A percentile compares a stretch with the other conserved stretches of the same genome.
Conservation (phyloP, 306 rosid genomes). For the Sechiopsis laciniata region DNA sequence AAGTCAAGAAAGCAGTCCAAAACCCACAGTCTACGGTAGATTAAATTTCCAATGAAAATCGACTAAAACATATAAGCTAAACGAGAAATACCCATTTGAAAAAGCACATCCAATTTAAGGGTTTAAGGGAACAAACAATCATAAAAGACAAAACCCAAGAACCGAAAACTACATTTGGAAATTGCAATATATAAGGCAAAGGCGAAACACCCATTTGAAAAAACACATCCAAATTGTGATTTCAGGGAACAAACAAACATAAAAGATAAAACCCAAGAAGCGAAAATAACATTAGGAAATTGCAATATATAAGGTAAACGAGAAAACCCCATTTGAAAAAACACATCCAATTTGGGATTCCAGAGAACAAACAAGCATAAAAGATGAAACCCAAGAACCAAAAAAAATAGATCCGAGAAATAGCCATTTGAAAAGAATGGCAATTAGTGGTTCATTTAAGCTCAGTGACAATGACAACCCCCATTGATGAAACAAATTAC, state of each 20-base stretch:
- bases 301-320: too few species aligned
- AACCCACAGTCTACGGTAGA: neutral
- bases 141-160: too few species aligned
- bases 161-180: neutral
- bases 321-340: too few species aligned
- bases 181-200: neutral
- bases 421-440: too few species aligned
- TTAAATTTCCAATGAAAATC: neutral
- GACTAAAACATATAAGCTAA: neutral
- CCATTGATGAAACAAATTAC: neutral
- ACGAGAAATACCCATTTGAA: too few species aligned
- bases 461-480: neutral
- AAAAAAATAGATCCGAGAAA: neutral
- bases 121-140: too few species aligned
- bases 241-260: neutral
- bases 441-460: neutral
- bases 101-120: too few species aligned
- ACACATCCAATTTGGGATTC: too few species aligned
- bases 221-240: neutral
- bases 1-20: neutral
- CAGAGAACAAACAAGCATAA: too few species aligned
- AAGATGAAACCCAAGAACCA: neutral
- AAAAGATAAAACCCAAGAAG: too few species aligned
- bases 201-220: neutral
- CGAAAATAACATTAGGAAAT: too few species aligned